Evolutionary conservation across 2,329 filamentous ascomycete species (phyloP), one percentile per base, ranked within the genome.

Genomic region (Exophiala alcalophila): DNA sequence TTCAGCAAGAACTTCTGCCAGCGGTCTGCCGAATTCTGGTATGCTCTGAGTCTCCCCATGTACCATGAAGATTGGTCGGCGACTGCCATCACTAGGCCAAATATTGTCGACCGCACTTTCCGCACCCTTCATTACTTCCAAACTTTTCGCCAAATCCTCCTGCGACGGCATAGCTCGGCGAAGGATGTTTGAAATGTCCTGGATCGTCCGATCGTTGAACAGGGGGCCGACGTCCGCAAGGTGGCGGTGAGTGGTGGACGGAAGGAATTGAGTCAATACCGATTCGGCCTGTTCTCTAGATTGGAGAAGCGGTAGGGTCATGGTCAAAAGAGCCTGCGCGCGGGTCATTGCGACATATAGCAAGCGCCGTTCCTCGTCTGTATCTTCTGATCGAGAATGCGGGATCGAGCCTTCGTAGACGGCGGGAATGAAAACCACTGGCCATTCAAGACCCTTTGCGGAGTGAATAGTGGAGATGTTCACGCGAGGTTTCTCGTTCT

Each of bases 341-440:
- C 91, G 76, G 3, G 91, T 98, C 90, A 98, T 97, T 19, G 90
- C 91, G 10, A 98, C 92, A 58, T 97, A 98, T 0, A 98, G 72
- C 31, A 98, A 67, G 19, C 91, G 76, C 46, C 92, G 76, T 62
- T 98, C 91, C 64, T 98, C 91, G 43, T 91, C 84, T 3, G 76
- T 73, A 59, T 97, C 87, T 31, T 96, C 90, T 1, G 89, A 78
- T 54, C 90, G 77, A 2, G 83, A 84, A 62, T 97, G 91, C 4
- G 91, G 91, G 46, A 97, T 94, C 2, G 84, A 91, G 1, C 91
- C 92, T 32, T 89, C 80, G 60, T 94, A 95, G 18, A 88, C 84
- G 1, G 86, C 86, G 4, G 92, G 90, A 11, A 97, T 81, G 62
- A 97, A 97, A 1, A 97, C 88, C 1, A 95, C 76, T 0, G 91